Evolutionary conservation across 2,329 filamentous ascomycete genomes (phyloP).

Genomic region (Penicillium frequentans): DNA sequence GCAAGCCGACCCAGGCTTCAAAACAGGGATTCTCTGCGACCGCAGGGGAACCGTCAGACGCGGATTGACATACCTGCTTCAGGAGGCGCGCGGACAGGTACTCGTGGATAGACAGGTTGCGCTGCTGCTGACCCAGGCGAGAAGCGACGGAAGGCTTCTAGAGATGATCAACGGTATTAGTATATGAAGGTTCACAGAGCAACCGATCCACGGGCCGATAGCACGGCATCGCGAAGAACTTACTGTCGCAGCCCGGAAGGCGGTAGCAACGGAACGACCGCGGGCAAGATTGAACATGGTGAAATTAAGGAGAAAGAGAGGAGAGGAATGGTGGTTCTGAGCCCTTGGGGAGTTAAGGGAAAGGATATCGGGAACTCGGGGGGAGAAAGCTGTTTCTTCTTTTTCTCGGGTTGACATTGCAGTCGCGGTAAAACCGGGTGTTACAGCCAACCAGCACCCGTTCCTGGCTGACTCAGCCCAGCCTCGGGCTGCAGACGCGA

Average conservation of each 20-base stretch:
- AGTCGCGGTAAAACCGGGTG: conserved; percentile 26
- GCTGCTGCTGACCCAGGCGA: conserved; percentile 71
- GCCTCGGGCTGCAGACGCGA: conserved; percentile 26
- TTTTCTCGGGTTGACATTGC: conserved; percentile 35
- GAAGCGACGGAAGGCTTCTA: conserved; percentile 59
- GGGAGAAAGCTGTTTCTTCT: conserved; percentile 34
- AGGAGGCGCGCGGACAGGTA: conserved; percentile 94
- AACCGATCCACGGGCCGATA: conserved; percentile 13
- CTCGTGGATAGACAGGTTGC: conserved; percentile 95
- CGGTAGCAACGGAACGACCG: conserved; percentile 76
- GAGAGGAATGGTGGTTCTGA: conserved; percentile 11
- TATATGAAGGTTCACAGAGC: conserved; percentile 4
- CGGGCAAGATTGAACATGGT: conserved; percentile 87
- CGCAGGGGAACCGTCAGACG: conserved; percentile 8
- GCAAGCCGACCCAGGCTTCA: conserved; percentile 9
- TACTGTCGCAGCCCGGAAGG: conserved; percentile 76
- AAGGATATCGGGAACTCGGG: conserved; percentile 12
- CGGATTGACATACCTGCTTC: conserved; percentile 54
- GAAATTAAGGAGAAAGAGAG: conserved; percentile 23
- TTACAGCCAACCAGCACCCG: conserved; percentile 30
- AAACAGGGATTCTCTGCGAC: conserved; percentile 14
- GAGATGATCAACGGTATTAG: conserved; percentile 6
- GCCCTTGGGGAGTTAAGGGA: conserved; percentile 15
- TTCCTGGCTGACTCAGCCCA: conserved; percentile 29
- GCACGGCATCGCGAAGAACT: conserved; percentile 33